Base-by-base conservation (phyloP, 2,329 filamentous ascomycete genomes). In the Nannizzia gypsea region DNA sequence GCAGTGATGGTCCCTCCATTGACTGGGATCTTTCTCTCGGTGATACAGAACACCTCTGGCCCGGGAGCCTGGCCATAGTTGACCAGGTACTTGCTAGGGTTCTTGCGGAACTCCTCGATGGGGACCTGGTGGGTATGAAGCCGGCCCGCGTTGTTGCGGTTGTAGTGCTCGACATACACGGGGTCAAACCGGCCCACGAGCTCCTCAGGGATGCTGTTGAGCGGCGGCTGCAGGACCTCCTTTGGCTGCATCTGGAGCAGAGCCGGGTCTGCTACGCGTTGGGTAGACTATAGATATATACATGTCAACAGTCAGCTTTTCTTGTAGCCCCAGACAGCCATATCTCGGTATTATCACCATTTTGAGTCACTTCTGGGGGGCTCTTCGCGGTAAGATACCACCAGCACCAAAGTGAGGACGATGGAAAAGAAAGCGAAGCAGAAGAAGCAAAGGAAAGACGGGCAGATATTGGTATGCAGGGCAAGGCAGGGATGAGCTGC, bases 81-180 rank as follows among this genome's bases (percentile, higher is more conserved):
- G 40, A 70, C 71, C 15, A 64, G 63, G 62, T 75, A 76, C 57
- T 71, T 72, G n/a, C 64, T 61, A 22, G 74, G 74, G 46, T 76
- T 67, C 20, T 69, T 69, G 55, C 73, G 72, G 59, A 70, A 74
- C 5, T 71, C 67, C 57, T 73, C 69, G 34, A 74, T 75, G 6
- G 71, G 72, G 6, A 74, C 65, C 66, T 77, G 73, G 50, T 77
- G 74, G 1, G 72, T 76, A 56, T 74, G 69, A 3, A 75, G 66
- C 34, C 74, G 72, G 11, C 74, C 74, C 1, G 67, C 72, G 59
- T 72, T 75, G 66, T 75, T 72, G 59, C 72, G 72, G 60, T 75
- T 72, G 65, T 76, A 74, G 65, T 76, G 68, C 56, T 73, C 69
- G 26, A 75, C 67, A 57, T 74, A 77, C 40, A 69, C 65, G 1